Conservation (phyloP, 768 basidiomycete species). For the Amanita phalloides region DNA sequence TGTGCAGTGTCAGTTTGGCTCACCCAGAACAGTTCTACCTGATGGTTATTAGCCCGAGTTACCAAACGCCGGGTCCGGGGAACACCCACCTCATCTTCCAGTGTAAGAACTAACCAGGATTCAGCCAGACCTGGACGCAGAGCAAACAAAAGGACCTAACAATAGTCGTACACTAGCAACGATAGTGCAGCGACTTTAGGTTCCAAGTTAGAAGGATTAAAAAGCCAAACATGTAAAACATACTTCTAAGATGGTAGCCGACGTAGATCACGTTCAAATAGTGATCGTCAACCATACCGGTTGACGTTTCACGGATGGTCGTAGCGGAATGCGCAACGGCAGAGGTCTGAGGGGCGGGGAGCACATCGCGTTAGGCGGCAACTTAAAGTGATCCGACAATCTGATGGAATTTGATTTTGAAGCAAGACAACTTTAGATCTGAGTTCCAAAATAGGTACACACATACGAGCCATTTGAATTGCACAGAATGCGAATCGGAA, state of each 20-base stretch:
- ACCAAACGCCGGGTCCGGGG: no score
- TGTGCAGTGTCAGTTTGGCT: not conserved
- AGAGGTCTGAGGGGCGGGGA: no score
- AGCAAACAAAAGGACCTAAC: not conserved
- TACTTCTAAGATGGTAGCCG: not conserved
- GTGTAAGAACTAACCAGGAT: not conserved
- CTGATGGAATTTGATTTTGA: no score
- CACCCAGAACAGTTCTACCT: not conserved
- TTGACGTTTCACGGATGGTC: no score
- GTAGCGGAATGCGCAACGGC: no score
- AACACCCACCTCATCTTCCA: not conserved
- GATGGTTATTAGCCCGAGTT: not conserved
- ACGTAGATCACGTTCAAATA: not conserved
- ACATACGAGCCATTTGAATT: no score
- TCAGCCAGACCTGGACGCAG: not conserved
- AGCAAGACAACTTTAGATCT: no score
- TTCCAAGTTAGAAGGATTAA: not conserved
- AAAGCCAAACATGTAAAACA: not conserved
- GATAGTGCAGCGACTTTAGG: not conserved
- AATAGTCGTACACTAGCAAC: not conserved
- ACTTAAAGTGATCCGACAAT: no score
- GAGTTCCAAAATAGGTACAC: no score
- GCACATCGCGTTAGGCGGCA: no score
- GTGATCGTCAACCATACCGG: no score
- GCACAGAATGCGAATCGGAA: no score